Evolutionary conservation across 2,329 filamentous ascomycete genomes (phyloP).

Genomic region (Penicillium sp.): DNA sequence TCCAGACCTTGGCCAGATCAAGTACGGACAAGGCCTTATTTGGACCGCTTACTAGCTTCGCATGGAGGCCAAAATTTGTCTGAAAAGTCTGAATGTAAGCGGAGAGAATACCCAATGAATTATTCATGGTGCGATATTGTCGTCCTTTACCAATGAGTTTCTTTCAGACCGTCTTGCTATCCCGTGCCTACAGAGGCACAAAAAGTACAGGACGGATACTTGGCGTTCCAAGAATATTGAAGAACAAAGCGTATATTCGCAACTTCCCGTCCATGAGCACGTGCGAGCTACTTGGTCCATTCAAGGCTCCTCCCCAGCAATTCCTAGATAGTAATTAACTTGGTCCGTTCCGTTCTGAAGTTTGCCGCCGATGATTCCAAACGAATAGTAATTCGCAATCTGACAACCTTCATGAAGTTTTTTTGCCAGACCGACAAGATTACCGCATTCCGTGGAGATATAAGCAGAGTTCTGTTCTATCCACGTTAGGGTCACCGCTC

Average conservation of each 20-base stretch:
- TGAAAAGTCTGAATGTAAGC: neutral
- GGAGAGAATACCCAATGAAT: neutral
- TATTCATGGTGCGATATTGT: neutral
- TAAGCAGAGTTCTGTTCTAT: neutral
- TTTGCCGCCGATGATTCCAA: neutral
- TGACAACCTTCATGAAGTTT: neutral
- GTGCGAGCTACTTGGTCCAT: neutral
- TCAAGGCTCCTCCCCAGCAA: neutral
- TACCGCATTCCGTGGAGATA: neutral
- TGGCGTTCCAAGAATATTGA: neutral
- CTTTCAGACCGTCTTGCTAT: neutral
- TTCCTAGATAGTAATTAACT: neutral
- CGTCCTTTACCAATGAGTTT: neutral
- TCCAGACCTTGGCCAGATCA: neutral
- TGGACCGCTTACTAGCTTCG: neutral
- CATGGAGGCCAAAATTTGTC: neutral
- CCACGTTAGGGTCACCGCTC: neutral
- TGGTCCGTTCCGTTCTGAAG: neutral
- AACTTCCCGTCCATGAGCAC: neutral
- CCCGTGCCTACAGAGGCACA: neutral
- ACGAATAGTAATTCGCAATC: neutral
- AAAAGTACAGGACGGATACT: neutral
- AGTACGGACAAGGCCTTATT: neutral
- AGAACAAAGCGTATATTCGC: neutral
- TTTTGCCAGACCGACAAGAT: neutral